phyloP scores from a whole-genome alignment of 108 stramenopile genomes.

The Cyclotella choctawhatcheeana region DNA sequence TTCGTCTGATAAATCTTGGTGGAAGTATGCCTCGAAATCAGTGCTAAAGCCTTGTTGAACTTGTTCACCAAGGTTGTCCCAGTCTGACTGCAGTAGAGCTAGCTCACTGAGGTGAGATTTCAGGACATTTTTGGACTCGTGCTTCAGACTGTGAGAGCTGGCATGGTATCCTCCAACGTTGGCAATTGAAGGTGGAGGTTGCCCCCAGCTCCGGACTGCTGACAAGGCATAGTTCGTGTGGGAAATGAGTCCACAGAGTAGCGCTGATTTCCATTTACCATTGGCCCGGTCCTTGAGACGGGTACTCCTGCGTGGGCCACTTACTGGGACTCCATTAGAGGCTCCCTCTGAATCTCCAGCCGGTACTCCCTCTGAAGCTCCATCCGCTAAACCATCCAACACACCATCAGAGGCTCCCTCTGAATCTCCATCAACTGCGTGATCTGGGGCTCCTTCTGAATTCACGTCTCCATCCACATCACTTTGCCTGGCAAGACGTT shows the following conservation, averaged over 20 bases:
- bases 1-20: not conserved
- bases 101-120: no score
- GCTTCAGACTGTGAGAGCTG: no score
- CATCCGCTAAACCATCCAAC: not conserved
- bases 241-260: not conserved
- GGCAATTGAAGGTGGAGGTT: not conserved
- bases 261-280: not conserved
- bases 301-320: no score
- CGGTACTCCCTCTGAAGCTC: not conserved
- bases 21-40: not conserved
- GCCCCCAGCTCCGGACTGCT: not conserved
- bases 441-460: not conserved
- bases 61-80: no score
- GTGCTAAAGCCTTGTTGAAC: no score
- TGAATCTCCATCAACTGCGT: no score
- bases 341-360: not conserved
- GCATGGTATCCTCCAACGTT: not conserved
- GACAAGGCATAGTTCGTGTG: not conserved
- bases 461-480: no score
- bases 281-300: not conserved
- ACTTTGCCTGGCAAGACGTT: not conserved
- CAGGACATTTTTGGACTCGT: no score
- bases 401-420: not conserved
- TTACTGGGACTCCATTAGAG: not conserved
- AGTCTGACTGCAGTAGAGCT: no score